These are phyloP conservation scores for Petunia secreta DNA, from an alignment of 257 asterid genomes.

Conservation along the genomic window DNA sequence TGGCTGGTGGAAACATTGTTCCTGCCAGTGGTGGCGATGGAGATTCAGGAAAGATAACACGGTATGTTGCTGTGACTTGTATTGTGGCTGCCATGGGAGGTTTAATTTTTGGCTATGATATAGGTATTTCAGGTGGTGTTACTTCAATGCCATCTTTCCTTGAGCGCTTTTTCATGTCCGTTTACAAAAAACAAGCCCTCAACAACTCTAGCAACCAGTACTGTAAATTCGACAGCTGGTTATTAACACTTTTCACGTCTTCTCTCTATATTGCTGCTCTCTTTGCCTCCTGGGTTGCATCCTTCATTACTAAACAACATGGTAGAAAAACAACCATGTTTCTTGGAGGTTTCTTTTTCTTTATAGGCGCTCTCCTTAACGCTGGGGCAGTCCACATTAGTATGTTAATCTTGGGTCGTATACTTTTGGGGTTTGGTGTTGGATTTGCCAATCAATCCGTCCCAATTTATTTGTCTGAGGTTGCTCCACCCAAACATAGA, in stretches of 20 bases:
- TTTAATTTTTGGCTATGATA: too few relatives aligned
- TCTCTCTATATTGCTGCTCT: neutral
- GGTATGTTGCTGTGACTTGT: too few relatives aligned
- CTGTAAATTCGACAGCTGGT: neutral
- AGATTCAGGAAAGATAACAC: too few relatives aligned
- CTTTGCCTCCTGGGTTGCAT: neutral
- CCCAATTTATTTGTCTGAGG: slow-evolving; percentile 33
- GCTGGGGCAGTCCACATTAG: slow-evolving; percentile 20
- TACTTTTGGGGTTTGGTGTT: neutral
- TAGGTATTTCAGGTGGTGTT: too few relatives aligned
- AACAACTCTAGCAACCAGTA: too few relatives aligned
- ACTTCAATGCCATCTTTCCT: too few relatives aligned
- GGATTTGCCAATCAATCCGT: slow-evolving; percentile 29
- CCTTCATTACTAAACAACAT: neutral
- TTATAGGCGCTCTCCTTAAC: slow-evolving; percentile 7
- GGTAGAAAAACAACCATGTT: neutral
- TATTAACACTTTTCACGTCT: neutral
- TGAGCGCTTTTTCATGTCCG: too few relatives aligned
- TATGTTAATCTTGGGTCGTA: slow-evolving; percentile 24
- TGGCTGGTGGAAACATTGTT: too few relatives aligned
- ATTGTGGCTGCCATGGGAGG: too few relatives aligned
- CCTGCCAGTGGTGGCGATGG: too few relatives aligned
- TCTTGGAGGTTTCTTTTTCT: slow-evolving; percentile 24
- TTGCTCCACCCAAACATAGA: slow-evolving; percentile 32
- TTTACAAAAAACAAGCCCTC: too few relatives aligned